phyloP scores from a whole-genome alignment of 2,329 filamentous ascomycete genomes.

The Didymella pomorum region DNA sequence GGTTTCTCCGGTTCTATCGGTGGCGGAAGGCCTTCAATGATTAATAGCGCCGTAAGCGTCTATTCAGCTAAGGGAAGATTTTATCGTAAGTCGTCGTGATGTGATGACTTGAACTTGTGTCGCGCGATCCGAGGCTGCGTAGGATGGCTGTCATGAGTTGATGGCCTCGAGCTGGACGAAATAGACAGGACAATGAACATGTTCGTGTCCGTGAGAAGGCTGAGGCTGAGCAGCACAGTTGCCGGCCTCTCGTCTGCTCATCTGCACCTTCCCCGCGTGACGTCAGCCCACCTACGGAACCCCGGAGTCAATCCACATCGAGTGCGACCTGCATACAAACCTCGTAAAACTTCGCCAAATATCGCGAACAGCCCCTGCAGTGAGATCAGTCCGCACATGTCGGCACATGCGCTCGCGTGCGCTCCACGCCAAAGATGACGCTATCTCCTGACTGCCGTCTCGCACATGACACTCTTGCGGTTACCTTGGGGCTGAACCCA shows the following conservation, averaged over 20 bases:
- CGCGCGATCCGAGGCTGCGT: no score
- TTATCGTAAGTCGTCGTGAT: no score
- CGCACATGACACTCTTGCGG: slow-evolving; percentile 11
- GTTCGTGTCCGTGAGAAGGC: no score
- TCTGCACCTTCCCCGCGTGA: not conserved
- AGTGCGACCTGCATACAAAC: slow-evolving; percentile 6
- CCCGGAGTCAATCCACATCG: not conserved
- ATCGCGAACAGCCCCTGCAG: not conserved
- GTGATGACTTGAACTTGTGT: no score
- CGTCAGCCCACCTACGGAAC: not conserved
- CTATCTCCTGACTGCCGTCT: slow-evolving; percentile 9
- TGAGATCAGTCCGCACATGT: not conserved
- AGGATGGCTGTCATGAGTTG: no score
- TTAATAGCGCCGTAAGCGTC: no score
- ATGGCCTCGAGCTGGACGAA: no score
- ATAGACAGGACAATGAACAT: no score
- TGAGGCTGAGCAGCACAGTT: slow-evolving; percentile 6
- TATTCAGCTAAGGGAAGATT: no score
- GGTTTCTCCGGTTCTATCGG: no score
- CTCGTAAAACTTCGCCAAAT: not conserved
- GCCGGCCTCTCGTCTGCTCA: not conserved
- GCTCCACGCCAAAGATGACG: slow-evolving; percentile 1
- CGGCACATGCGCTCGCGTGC: slow-evolving; percentile 3
- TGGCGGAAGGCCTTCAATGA: no score
- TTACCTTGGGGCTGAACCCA: not conserved